A percentile compares a stretch with the other conserved stretches of the same genome.
Evolutionary conservation across 768 basidiomycete species (phyloP).

Genomic region (Albatrellus ellisii): DNA sequence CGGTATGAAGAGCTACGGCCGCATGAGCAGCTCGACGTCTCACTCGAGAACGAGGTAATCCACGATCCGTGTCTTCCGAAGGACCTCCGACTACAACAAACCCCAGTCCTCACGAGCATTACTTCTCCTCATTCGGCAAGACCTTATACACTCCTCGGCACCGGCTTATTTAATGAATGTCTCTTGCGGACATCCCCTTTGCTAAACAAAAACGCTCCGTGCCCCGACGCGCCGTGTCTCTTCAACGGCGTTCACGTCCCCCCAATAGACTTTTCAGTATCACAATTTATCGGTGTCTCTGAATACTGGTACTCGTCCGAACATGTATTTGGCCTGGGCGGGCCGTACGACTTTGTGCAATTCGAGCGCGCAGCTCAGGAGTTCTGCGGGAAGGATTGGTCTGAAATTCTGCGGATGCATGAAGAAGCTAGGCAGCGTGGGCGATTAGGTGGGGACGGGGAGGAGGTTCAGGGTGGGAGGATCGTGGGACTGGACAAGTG

Average conservation of each 20-base stretch:
- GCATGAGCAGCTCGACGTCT: too few relatives aligned
- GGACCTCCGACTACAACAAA: slow-evolving; percentile 49
- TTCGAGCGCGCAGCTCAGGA: slow-evolving; percentile 86
- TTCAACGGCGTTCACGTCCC: slow-evolving; percentile 95
- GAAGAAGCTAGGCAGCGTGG: slow-evolving; percentile 30
- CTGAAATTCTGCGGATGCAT: slow-evolving; percentile 57
- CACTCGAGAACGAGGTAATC: slow-evolving; percentile 26
- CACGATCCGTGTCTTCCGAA: slow-evolving; percentile 87
- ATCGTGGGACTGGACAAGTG: slow-evolving; percentile 55
- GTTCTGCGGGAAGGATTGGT: slow-evolving; percentile 78
- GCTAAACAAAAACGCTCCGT: slow-evolving; percentile 75
- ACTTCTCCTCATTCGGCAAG: slow-evolving; percentile 31
- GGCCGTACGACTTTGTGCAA: slow-evolving; percentile 90
- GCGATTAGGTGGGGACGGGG: slow-evolving; percentile 43
- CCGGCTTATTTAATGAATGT: slow-evolving; percentile 85
- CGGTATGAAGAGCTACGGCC: slow-evolving; percentile 35
- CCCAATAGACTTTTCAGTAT: slow-evolving; percentile 84
- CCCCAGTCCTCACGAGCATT: slow-evolving; percentile 29
- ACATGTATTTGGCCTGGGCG: slow-evolving; percentile 89
- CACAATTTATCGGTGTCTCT: slow-evolving; percentile 92
- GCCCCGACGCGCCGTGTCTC: slow-evolving; percentile 74
- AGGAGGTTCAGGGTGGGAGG: slow-evolving; percentile 45
- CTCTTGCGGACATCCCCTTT: slow-evolving; percentile 58
- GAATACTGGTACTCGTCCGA: slow-evolving; percentile 99
- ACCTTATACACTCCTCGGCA: slow-evolving; percentile 60